Base-by-base conservation (phyloP, 108 stramenopile species). In the Fistulifera solaris region DNA sequence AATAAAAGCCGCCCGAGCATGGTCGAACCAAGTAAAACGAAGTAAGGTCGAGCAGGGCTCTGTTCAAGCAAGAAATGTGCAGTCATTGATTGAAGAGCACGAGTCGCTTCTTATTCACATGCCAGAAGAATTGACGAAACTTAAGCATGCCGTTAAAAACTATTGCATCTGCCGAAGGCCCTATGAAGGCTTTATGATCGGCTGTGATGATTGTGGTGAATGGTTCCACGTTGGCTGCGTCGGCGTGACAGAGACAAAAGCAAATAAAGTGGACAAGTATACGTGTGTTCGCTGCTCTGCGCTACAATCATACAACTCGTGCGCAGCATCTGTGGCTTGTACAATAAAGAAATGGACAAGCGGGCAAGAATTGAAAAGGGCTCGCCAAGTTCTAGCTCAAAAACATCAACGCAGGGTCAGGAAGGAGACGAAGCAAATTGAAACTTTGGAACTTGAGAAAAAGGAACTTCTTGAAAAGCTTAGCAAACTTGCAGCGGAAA, bases 121-220 rank as follows among this genome's bases (percentile, higher is more conserved):
- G 45, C 67, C 75, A 35, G 89, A 91, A n/a, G 85, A 85, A 58
- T 47, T 75, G 13, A 63, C 58, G 13, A 46, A 53, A n/a, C 58
- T 91, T 19, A 61, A 73, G 26, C 78, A 83, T 45, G 83, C 76
- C 5, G 68, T 73, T 44, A 62, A 71, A 47, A 78, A 72, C 40
- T 96, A 93, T 61, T 96, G 95, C 56, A 66, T 93, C 28, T 96
- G 95, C 56, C 69, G 92, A 22, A 70, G 83, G 40, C 90, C 92
- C 13, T 93, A 94, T 56, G 94, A 93, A 63, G 95, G 95, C 27
- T 96, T 94, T 65, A 96, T 96, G 95, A 86, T 96, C 53, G 83
- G 85, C 7, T 96, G 95, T 62, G 90, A 94, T 71, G 59, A 71
- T 17, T 96, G 95, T 63, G 86, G 91, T 28, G 94, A 94, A 46